phyloP scores from a whole-genome alignment of 2,329 filamentous ascomycete species.

The Fusarium liriodendri region DNA sequence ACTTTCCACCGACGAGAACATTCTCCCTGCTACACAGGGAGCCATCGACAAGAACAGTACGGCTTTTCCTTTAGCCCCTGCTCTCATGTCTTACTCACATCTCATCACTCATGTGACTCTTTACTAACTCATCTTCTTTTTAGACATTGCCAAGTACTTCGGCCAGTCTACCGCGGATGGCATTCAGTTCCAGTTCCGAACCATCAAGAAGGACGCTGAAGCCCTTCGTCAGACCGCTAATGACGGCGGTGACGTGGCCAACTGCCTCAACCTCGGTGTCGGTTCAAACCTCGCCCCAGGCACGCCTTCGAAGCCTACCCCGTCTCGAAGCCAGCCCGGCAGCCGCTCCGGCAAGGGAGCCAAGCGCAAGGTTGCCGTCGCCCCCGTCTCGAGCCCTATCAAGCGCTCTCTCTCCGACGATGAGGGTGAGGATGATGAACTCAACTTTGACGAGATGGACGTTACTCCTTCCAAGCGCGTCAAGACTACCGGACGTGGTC shows the following conservation, averaged over 20 bases:
- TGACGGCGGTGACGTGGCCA: constrained; percentile 58
- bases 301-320: constrained; percentile 46
- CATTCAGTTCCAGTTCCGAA: constrained; percentile 70
- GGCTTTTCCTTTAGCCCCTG: constrained; percentile 19
- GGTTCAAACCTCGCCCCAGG: constrained; percentile 40
- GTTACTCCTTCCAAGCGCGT: constrained; percentile 53
- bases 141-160: constrained; percentile 70
- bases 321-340: constrained; percentile 34
- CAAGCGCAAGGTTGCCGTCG: constrained; percentile 39
- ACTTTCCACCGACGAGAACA: constrained; percentile 49
- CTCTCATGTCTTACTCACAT: background rate
- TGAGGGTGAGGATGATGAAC: constrained; percentile 43
- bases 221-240: constrained; percentile 58
- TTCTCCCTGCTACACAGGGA: constrained; percentile 53
- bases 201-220: constrained; percentile 65
- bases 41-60: constrained; percentile 56
- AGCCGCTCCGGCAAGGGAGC: constrained; percentile 43
- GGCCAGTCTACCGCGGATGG: constrained; percentile 68
- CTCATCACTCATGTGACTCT: background rate
- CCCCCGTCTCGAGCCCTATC: constrained; percentile 28
- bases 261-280: constrained; percentile 47
- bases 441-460: constrained; percentile 48
- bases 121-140: background rate
- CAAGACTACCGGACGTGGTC: constrained; percentile 37
- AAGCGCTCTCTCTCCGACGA: constrained; percentile 44